Conservation (phyloP, 495 filamentous ascomycete species). For the Mycothermus thermophilus region DNA sequence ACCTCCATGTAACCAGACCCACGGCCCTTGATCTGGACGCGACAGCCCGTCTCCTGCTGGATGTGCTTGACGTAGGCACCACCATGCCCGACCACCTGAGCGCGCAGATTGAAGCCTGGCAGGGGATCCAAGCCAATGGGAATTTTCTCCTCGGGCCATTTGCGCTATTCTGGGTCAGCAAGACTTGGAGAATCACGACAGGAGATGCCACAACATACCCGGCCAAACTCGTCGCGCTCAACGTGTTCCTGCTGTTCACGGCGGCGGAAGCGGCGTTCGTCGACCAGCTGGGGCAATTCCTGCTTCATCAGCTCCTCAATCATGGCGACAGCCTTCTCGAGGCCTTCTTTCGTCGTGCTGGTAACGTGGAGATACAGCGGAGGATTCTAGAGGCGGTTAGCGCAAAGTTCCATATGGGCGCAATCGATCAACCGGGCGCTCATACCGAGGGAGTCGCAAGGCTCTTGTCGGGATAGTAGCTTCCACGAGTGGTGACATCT, state of each 20-base stretch:
- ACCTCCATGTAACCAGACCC: slow-evolving; percentile 91
- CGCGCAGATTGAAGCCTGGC: slow-evolving; percentile 90
- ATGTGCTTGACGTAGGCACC: slow-evolving; percentile 96
- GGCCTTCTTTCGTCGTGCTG: slow-evolving; percentile 78
- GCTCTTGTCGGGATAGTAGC: slow-evolving; percentile 91
- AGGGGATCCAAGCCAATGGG: slow-evolving; percentile 80
- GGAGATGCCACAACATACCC: slow-evolving; percentile 41
- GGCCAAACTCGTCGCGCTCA: slow-evolving; percentile 89
- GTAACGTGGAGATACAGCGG: slow-evolving; percentile 92
- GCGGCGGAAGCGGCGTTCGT: slow-evolving; percentile 85
- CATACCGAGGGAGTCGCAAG: slow-evolving; percentile 83
- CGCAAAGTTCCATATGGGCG: slow-evolving; percentile 1
- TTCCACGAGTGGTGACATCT: slow-evolving; percentile 98
- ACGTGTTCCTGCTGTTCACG: slow-evolving; percentile 73
- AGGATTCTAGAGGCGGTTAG: slow-evolving; percentile 53
- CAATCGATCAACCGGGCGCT: not conserved
- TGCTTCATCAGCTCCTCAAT: slow-evolving; percentile 94
- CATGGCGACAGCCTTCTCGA: slow-evolving; percentile 71
- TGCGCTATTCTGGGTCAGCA: slow-evolving; percentile 48
- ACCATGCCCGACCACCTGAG: slow-evolving; percentile 86
- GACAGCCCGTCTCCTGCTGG: slow-evolving; percentile 82
- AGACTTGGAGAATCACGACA: too few species aligned
- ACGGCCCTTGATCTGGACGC: slow-evolving; percentile 94
- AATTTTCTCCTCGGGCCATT: slow-evolving; percentile 97
- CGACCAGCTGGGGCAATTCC: slow-evolving; percentile 86